Evolutionary conservation across 2,329 filamentous ascomycete species (phyloP), one percentile per base, ranked within the genome.

Genomic region (Cladosporium colombiae): DNA sequence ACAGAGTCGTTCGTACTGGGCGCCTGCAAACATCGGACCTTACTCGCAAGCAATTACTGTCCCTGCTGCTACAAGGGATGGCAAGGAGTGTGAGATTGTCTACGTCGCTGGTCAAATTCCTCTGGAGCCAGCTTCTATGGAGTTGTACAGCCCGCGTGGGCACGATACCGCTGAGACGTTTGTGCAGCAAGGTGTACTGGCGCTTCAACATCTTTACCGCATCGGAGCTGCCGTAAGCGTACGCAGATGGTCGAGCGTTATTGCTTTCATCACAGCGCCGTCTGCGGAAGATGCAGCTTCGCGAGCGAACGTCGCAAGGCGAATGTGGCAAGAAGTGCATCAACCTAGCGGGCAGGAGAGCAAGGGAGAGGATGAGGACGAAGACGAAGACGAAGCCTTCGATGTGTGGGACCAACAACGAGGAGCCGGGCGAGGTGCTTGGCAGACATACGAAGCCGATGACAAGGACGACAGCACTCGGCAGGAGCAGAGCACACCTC

Each of bases 1-100:
- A 6, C 95, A 98, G 78, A 93, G 91, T 3, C 84, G 91, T 46
- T 96, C 92, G 13, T 98, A 98, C 82, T 99, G 95, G 95, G 95
- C 95, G 0, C 95, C 95, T 0, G 94, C 95, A 23, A 98, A 98
- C 74, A 98, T 99, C 63, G 95, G 95, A 0, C 95, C 95, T 0
- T 98, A 98, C 78, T 97, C 93, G 65, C 95, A 99, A 80, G 92
- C 93, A 4, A 88, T 95, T 59, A 83, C 85, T 2, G 79, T 87
- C 13, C 81, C 81, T 25, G 25, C 53, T 18, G 37, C 50, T 14
- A 11, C 27, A 2, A 68, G 73, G 23, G 74, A 74, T 13, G 62
- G 69, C 37, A 14, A 31, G 40, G 59, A 67, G 55, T 16, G 37
- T 27, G 50, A 35, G 50, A 8, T 85, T 11, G 81, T 94, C 18